These are phyloP conservation scores for Yamadazyma spencermartinsiae DNA, from an alignment of 1,139 yeast species.

Conservation along the genomic window DNA sequence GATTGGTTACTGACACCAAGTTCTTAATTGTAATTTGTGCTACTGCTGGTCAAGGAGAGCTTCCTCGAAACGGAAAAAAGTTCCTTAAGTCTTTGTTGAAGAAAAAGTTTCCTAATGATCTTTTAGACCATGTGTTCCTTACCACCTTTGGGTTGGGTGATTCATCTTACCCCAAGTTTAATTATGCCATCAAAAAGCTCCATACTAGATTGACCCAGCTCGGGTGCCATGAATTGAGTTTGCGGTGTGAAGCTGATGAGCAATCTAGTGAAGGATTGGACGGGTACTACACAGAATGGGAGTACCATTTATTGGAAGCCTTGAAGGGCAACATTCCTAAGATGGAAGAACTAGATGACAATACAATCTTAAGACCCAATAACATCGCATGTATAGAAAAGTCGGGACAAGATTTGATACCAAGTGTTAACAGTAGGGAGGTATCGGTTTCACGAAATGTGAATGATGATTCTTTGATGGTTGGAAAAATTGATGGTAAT, in stretches of 20 bases:
- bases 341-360: conserved; percentile 35
- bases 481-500: conserved; percentile 52
- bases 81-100: conserved; percentile 76
- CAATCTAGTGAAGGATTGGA: conserved; percentile 78
- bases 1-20: conserved; percentile 47
- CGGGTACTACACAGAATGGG: conserved; percentile 77
- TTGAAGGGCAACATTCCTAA: conserved; percentile 38
- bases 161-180: conserved; percentile 83
- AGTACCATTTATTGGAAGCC: conserved; percentile 46
- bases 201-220: conserved; percentile 76
- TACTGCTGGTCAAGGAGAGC: conserved; percentile 91
- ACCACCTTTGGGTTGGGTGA: conserved; percentile 94
- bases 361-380: conserved; percentile 45
- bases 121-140: conserved; percentile 61
- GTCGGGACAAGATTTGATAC: conserved; percentile 9
- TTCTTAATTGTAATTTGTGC: conserved; percentile 72
- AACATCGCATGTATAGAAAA: conserved; percentile 27
- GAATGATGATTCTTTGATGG: conserved; percentile 1
- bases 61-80: conserved; percentile 73
- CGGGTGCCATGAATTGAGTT: conserved; percentile 73
- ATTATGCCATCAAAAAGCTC: conserved; percentile 80
- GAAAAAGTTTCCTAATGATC: conserved; percentile 62
- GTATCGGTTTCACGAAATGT: conserved; percentile 26
- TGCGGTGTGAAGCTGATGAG: conserved; percentile 89
- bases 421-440: conserved; percentile 7